phyloP scores from a whole-genome alignment of 306 rosid species.

The Gastrolobium bilobum region DNA sequence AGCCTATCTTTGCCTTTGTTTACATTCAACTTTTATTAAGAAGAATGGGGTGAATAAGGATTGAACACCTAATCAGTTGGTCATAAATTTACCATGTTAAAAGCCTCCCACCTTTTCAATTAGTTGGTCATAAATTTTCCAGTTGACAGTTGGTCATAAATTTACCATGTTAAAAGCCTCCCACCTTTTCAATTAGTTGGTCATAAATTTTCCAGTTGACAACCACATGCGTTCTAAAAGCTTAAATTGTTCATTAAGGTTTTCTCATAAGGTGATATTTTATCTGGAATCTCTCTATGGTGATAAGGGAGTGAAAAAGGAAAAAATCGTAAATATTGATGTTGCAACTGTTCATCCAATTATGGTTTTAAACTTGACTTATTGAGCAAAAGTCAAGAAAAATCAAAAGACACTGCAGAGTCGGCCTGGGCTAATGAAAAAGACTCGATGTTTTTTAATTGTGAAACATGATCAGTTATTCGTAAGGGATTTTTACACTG shows the following conservation, averaged over 20 bases:
- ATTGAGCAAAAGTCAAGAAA: slow-evolving; percentile 8
- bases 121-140: slow-evolving; percentile 3
- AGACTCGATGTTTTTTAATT: neutral
- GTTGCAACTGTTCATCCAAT: too few species aligned
- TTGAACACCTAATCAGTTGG: neutral
- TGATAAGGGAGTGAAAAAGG: neutral
- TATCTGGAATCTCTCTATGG: neutral
- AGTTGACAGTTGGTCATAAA: slow-evolving; percentile 19
- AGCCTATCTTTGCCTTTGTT: slow-evolving; percentile 10
- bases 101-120: neutral
- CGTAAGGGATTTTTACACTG: neutral
- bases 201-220: slow-evolving; percentile 3
- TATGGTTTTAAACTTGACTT: neutral
- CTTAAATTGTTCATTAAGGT: too few species aligned
- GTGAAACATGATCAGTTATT: neutral
- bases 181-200: neutral
- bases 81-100: slow-evolving; percentile 4
- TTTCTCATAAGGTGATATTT: neutral
- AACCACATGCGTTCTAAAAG: neutral
- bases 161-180: neutral
- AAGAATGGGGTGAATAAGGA: neutral
- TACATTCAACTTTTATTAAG: neutral
- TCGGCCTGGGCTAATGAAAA: neutral
- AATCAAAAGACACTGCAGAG: neutral
- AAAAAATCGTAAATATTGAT: slow-evolving; percentile 1